A percentile compares a stretch with the other conserved stretches of the same genome.
Conservation (phyloP, 768 basidiomycete genomes). For the Lanmaoa pseudosensibilis region DNA sequence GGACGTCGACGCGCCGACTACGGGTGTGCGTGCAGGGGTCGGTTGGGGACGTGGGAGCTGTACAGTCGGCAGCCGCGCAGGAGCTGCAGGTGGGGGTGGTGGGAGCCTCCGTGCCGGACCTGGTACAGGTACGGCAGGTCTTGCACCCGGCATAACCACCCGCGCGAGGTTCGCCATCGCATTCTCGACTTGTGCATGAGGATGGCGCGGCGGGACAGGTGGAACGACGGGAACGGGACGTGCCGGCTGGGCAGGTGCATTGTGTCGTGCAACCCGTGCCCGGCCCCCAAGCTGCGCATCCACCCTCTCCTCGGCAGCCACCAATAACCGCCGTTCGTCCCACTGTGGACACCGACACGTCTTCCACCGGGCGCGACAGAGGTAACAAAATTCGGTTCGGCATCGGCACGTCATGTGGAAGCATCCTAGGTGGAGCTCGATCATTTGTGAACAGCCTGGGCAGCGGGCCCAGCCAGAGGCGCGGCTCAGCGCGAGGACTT, state of each 20-base stretch:
- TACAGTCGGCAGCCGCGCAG: background rate
- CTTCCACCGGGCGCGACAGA: slow-evolving; percentile 62
- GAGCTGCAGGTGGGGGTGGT: background rate
- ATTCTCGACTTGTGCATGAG: background rate
- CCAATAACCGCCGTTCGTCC: slow-evolving; percentile 49
- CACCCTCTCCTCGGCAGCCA: slow-evolving; percentile 47
- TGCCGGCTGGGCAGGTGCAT: slow-evolving; percentile 23
- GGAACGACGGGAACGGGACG: background rate
- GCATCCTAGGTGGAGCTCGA: slow-evolving; percentile 40
- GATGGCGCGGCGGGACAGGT: background rate
- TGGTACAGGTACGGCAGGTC: background rate
- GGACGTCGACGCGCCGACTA: background rate
- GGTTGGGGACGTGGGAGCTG: background rate
- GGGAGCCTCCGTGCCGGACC: background rate
- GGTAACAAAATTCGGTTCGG: slow-evolving; percentile 41
- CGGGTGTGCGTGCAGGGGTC: slow-evolving; percentile 1
- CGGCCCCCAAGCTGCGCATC: slow-evolving; percentile 39
- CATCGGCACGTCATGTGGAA: slow-evolving; percentile 44
- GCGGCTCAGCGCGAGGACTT: slow-evolving; percentile 28
- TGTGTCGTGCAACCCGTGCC: slow-evolving; percentile 29
- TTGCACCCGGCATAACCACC: background rate
- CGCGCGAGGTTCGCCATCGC: background rate
- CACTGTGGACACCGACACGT: slow-evolving; percentile 62
- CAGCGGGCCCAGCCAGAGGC: slow-evolving; percentile 39
- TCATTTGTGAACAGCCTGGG: slow-evolving; percentile 39